Conservation (phyloP, 805 yeast species). For the Priceomyces haplophilus region DNA sequence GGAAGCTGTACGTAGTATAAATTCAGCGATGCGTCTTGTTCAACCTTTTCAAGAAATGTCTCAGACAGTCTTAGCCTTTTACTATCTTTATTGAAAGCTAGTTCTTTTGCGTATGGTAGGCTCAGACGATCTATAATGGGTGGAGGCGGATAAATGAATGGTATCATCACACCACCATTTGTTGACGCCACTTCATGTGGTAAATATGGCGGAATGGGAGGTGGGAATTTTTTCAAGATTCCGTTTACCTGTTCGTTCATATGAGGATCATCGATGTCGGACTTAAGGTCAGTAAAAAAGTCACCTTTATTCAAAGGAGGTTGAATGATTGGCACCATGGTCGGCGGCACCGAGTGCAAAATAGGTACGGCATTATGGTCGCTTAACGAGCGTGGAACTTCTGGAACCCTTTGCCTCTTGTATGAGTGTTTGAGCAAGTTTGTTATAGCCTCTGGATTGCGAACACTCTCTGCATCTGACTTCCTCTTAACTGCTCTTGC, state of each 20-base stretch:
- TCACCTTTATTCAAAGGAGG: constrained; percentile 27
- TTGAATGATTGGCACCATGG: constrained; percentile 35
- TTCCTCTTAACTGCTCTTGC: constrained; percentile 4
- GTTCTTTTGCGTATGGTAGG: constrained; percentile 21
- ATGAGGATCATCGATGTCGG: constrained; percentile 12
- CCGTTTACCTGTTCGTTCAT: constrained; percentile 19
- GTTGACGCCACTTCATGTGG: constrained; percentile 9
- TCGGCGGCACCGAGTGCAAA: constrained; percentile 35
- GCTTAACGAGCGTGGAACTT: constrained; percentile 7
- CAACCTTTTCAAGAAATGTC: neutral
- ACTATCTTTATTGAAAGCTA: neutral
- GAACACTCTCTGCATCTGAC: constrained; percentile 10
- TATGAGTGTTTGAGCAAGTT: constrained; percentile 10
- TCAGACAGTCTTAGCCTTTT: neutral
- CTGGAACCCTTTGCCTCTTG: constrained; percentile 8
- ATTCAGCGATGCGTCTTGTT: neutral
- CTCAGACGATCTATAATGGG: constrained; percentile 25
- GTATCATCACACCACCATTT: constrained; percentile 38
- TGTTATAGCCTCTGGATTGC: constrained; percentile 13
- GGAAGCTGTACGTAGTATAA: constrained; percentile 22
- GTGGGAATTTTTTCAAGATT: constrained; percentile 31
- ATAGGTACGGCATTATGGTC: constrained; percentile 15
- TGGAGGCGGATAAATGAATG: constrained; percentile 43
- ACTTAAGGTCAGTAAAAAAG: constrained; percentile 33
- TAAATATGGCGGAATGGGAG: constrained; percentile 36